These are phyloP conservation scores for Mucuna pruriens DNA, from an alignment of 306 rosid species.

Conservation along the genomic window DNA sequence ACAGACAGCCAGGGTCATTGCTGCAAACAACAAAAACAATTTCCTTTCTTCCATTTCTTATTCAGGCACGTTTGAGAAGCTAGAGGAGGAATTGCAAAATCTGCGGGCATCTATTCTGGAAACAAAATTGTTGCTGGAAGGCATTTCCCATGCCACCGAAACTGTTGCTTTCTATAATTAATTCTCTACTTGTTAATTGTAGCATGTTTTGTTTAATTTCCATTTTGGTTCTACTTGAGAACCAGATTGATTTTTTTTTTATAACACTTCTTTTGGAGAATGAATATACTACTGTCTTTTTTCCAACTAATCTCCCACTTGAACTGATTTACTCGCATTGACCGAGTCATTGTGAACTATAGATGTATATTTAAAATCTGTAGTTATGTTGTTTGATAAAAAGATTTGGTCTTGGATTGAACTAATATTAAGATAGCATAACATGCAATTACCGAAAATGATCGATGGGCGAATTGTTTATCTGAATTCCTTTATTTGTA, in stretches of 20 bases:
- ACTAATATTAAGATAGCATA: too few relatives aligned
- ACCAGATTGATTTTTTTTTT: background rate
- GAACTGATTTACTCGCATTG: background rate
- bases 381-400: too few relatives aligned
- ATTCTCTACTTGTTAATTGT: background rate
- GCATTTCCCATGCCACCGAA: slow-evolving; percentile 51
- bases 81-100: slow-evolving; percentile 60
- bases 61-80: slow-evolving; percentile 54
- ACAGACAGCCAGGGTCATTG: slow-evolving; percentile 48
- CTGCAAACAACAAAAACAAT: slow-evolving; percentile 48
- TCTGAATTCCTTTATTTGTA: too few relatives aligned
- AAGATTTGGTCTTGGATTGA: too few relatives aligned
- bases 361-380: background rate
- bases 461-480: too few relatives aligned
- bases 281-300: background rate
- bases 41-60: slow-evolving; percentile 48
- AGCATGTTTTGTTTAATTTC: slow-evolving; percentile 28
- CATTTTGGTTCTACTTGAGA: slow-evolving; percentile 6
- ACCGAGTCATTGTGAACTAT: background rate
- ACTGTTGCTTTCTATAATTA: slow-evolving; percentile 29
- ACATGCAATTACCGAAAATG: too few relatives aligned
- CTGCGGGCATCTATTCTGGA: slow-evolving; percentile 58
- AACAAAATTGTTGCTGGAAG: slow-evolving; percentile 63
- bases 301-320: background rate
- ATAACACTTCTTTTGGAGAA: background rate